Evolutionary conservation across 495 filamentous ascomycete species (phyloP).

Genomic region (Trichoderma virens): DNA sequence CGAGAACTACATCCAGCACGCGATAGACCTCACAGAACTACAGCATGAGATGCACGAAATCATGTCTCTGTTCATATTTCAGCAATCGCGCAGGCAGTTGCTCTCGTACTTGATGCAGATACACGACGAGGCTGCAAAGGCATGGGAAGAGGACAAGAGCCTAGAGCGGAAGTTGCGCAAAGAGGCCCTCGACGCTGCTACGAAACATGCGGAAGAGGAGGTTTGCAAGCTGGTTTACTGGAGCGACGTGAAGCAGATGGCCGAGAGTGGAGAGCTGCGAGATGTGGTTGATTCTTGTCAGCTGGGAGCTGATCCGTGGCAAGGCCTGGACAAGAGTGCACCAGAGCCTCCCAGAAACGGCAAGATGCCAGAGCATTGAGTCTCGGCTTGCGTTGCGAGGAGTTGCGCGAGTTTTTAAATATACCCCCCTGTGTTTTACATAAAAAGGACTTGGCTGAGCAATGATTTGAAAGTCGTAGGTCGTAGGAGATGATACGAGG

Average conservation of each 20-base stretch:
- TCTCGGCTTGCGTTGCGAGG: background rate
- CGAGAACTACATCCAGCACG: constrained; percentile 69
- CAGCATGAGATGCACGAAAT: constrained; percentile 73
- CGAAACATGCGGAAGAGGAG: constrained; percentile 58
- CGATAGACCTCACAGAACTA: constrained; percentile 73
- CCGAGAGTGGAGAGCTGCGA: constrained; percentile 42
- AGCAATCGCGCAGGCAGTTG: constrained; percentile 73
- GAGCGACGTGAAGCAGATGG: constrained; percentile 63
- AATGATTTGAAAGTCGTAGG: background rate
- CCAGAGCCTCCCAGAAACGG: constrained; percentile 14
- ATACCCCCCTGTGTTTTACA: background rate
- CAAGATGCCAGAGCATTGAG: constrained; percentile 12
- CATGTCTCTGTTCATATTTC: constrained; percentile 81
- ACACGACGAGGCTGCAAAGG: constrained; percentile 44
- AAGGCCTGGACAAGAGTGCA: constrained; percentile 37
- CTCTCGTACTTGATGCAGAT: constrained; percentile 56
- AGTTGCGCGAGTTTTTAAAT: background rate
- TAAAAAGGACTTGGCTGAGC: background rate
- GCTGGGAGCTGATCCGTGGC: constrained; percentile 35
- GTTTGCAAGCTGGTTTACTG: constrained; percentile 64
- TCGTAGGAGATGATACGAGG: background rate
- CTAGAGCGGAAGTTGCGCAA: constrained; percentile 22
- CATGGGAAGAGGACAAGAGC: constrained; percentile 23
- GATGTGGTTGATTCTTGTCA: constrained; percentile 34
- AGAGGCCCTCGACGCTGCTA: constrained; percentile 48